These are phyloP conservation scores for Rhododendron henanense DNA, from an alignment of 148 eudicot genomes.

Conservation along the genomic window DNA sequence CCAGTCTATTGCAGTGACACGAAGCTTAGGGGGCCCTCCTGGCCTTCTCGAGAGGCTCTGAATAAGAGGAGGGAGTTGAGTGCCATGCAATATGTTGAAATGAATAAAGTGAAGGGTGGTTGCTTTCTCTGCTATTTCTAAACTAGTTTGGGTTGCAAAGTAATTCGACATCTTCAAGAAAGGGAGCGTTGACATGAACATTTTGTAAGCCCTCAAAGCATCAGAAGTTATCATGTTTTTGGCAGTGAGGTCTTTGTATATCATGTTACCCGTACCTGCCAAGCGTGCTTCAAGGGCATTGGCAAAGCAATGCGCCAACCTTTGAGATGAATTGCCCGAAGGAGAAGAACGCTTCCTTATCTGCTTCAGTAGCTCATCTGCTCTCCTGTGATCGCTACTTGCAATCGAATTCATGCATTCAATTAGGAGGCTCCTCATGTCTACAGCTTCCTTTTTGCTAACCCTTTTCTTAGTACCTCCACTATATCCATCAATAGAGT, in stretches of 20 bases:
- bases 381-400: neutral
- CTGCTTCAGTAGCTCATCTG: conserved; percentile 5
- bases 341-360: conserved; percentile 12
- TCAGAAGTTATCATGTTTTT: neutral
- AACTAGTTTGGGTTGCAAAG: conserved; percentile 6
- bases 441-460: conserved; percentile 7
- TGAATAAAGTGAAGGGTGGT: conserved; percentile 18
- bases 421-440: conserved; percentile 15
- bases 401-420: conserved; percentile 17
- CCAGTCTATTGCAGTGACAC: conserved; percentile 19
- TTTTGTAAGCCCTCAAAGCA: conserved; percentile 12
- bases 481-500: neutral
- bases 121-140: conserved; percentile 5
- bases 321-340: conserved; percentile 13
- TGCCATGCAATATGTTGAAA: conserved; percentile 9
- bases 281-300: conserved; percentile 23
- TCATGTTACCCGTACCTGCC: neutral
- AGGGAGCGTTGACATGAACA: conserved; percentile 15
- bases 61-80: conserved; percentile 17
- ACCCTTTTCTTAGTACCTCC: neutral
- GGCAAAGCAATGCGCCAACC: conserved; percentile 20
- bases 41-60: conserved; percentile 14
- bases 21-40: conserved; percentile 24
- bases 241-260: neutral
- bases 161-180: neutral